Conservation (phyloP, 305 asterid species). For the Stenogyne calaminthoides region DNA sequence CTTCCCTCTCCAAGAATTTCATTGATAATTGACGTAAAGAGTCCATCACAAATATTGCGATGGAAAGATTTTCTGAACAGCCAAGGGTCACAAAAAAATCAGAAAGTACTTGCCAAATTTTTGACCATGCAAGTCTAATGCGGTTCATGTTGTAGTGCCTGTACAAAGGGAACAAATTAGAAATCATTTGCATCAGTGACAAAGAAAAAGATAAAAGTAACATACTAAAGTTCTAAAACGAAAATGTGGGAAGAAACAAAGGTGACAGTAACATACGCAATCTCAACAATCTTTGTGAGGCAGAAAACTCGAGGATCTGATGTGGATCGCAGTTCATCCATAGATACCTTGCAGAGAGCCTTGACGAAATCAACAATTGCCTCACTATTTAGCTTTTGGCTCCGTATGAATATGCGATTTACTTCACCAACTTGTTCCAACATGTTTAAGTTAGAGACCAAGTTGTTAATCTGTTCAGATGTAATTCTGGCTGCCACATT, state of each 20-base stretch:
- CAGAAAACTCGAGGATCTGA: constrained; percentile 99
- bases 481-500: constrained; percentile 81
- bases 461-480: constrained; percentile 88
- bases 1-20: constrained; percentile 99
- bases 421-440: constrained; percentile 99
- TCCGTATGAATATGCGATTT: constrained; percentile 81
- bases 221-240: constrained; percentile 8
- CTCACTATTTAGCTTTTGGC: constrained; percentile 97
- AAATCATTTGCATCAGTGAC: constrained; percentile 10
- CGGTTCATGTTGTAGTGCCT: constrained; percentile 99
- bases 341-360: constrained; percentile 98
- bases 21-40: constrained; percentile 95
- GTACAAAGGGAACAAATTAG: constrained; percentile 36
- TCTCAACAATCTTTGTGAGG: constrained; percentile 98
- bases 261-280: constrained; percentile 71
- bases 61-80: constrained; percentile 94
- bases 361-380: constrained; percentile 99
- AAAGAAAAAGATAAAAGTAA: constrained; percentile 19
- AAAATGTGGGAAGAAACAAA: constrained; percentile 10
- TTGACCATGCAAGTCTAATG: constrained; percentile 97
- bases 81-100: constrained; percentile 94
- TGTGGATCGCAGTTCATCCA: constrained; percentile 93
- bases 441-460: constrained; percentile 90
- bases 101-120: constrained; percentile 93
- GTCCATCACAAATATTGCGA: constrained; percentile 98